phyloP scores from a whole-genome alignment of 2,329 filamentous ascomycete genomes.

The Aspergillus costaricaensis region DNA sequence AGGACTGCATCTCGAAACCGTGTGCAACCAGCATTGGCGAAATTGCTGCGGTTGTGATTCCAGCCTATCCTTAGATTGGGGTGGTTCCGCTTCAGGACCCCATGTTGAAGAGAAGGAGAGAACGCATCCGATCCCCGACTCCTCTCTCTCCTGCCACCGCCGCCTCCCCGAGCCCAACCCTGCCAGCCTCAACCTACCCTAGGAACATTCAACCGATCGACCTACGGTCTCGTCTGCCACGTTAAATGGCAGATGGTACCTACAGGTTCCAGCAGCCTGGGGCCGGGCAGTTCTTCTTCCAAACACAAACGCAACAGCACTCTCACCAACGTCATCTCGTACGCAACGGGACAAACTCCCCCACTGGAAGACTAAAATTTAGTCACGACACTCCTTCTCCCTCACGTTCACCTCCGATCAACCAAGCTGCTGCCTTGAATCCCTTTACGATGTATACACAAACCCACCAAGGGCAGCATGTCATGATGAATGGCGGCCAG shows the following conservation, averaged over 20 bases:
- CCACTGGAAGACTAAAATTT: constrained; percentile 48
- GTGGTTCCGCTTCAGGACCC: constrained; percentile 42
- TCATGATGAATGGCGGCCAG: constrained; percentile 54
- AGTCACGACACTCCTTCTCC: constrained; percentile 51
- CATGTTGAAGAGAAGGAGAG: constrained; percentile 54
- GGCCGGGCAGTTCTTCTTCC: constrained; percentile 53
- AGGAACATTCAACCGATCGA: constrained; percentile 35
- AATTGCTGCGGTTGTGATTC: constrained; percentile 21
- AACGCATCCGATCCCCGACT: constrained; percentile 43
- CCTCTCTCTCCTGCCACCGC: constrained; percentile 31
- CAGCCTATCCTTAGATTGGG: constrained; percentile 24
- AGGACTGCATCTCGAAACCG: constrained; percentile 11
- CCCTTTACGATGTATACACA: constrained; percentile 52
- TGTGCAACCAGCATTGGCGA: constrained; percentile 17
- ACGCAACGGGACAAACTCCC: constrained; percentile 50
- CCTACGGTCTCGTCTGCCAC: constrained; percentile 49
- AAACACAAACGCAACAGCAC: constrained; percentile 46
- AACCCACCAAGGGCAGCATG: constrained; percentile 50
- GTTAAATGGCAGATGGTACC: constrained; percentile 59
- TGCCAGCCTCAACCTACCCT: constrained; percentile 27
- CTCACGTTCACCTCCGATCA: constrained; percentile 49
- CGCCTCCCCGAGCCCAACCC: constrained; percentile 25
- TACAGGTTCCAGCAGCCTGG: constrained; percentile 58
- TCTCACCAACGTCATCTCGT: constrained; percentile 47
- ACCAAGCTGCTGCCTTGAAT: constrained; percentile 45